Percentiles rank a stretch among this genome's conserved stretches.
These are phyloP conservation scores for Pogostemon cablin DNA, from an alignment of 257 asterid genomes.

Conservation along the genomic window DNA sequence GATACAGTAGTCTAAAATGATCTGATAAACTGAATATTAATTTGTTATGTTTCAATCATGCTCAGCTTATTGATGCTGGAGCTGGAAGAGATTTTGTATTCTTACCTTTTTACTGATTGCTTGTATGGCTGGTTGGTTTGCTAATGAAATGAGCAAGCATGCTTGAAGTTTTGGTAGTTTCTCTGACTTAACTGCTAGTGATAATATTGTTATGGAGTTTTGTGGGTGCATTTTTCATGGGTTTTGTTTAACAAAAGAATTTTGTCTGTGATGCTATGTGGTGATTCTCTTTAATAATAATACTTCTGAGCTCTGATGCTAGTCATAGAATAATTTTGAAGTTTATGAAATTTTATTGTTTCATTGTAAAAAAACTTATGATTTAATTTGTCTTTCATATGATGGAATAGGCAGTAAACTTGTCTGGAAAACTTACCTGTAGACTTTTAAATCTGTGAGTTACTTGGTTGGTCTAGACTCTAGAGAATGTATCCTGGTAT, in stretches of 20 bases:
- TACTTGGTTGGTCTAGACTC: conserved; percentile 8
- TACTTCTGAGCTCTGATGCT: conserved; percentile 23
- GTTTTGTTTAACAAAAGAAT: conserved; percentile 9
- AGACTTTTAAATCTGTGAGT: not conserved
- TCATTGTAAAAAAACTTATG: not conserved
- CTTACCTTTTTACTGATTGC: conserved; percentile 4
- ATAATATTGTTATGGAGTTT: conserved; percentile 23
- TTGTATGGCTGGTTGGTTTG: conserved; percentile 7
- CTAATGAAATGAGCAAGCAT: conserved; percentile 22
- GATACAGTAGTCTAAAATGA: conserved; percentile 5
- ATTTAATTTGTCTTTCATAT: conserved; percentile 1
- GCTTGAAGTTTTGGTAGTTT: conserved; percentile 12
- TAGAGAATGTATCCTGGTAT: not conserved
- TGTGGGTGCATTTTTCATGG: conserved; percentile 20
- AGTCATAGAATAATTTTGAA: conserved; percentile 7
- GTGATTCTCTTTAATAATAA: conserved; percentile 4
- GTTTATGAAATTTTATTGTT: conserved; percentile 20
- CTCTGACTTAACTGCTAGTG: conserved; percentile 22
- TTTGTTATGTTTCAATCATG: conserved; percentile 7
- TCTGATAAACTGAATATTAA: conserved; percentile 24
- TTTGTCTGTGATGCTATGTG: conserved; percentile 18
- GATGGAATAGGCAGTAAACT: conserved; percentile 3
- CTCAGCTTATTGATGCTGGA: conserved; percentile 19
- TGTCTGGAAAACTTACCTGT: not conserved
- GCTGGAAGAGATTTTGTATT: conserved; percentile 22